Conservation (phyloP, 176 grass and related monocot genomes). For the Cenchrus purpureus region DNA sequence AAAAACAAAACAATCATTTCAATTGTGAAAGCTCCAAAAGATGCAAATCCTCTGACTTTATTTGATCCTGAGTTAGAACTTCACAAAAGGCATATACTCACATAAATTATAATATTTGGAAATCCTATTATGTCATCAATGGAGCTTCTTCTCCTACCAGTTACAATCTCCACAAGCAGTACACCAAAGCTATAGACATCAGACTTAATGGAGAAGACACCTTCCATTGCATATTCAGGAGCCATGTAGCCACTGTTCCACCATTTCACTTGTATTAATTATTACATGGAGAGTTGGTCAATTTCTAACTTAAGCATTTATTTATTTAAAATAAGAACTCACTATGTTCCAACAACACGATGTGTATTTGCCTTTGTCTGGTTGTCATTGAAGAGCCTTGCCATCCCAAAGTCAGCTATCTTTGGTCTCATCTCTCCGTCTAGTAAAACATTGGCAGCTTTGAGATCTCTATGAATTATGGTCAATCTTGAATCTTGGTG, state of each 20-base stretch:
- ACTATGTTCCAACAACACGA: slow-evolving; percentile 52
- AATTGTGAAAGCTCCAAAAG: not conserved
- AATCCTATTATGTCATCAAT: no score
- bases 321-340: slow-evolving; percentile 1
- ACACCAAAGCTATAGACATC: no score
- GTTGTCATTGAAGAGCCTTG: slow-evolving; percentile 40
- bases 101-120: not conserved
- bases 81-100: slow-evolving; percentile 18
- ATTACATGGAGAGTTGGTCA: no score
- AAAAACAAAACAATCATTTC: not conserved
- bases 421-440: slow-evolving; percentile 53
- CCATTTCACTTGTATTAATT: no score
- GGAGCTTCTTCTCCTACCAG: no score
- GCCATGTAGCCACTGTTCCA: no score
- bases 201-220: no score
- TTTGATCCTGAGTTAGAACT: not conserved
- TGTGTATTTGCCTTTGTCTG: slow-evolving; percentile 45
- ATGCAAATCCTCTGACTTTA: not conserved
- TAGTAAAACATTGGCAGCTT: slow-evolving; percentile 41
- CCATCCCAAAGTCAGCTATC: slow-evolving; percentile 53
- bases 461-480: slow-evolving; percentile 50
- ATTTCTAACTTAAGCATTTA: no score
- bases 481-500: slow-evolving; percentile 46
- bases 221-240: no score
- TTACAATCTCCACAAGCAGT: no score